phyloP scores from a whole-genome alignment of 2,329 filamentous ascomycete genomes.

The Kalmusia sp. region DNA sequence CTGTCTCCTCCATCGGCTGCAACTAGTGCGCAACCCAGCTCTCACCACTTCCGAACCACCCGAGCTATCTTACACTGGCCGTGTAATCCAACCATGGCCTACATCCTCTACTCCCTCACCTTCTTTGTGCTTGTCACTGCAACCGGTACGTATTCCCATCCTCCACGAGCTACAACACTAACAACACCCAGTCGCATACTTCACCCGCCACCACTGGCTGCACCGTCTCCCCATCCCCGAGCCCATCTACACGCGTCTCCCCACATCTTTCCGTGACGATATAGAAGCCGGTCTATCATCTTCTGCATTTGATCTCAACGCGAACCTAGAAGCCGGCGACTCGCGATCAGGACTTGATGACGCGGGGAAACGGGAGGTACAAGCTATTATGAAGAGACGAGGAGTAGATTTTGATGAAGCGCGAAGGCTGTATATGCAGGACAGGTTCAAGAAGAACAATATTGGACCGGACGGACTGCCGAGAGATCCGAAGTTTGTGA shows the following conservation, averaged over 20 bases:
- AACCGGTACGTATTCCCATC: constrained; percentile 63
- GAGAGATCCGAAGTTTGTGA: constrained; percentile 93
- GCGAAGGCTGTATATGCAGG: constrained; percentile 82
- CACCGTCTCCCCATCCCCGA: constrained; percentile 68
- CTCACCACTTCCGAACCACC: constrained; percentile 23
- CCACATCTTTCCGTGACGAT: constrained; percentile 79
- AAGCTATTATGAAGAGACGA: constrained; percentile 87
- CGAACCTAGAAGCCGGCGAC: constrained; percentile 83
- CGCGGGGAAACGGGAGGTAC: constrained; percentile 79
- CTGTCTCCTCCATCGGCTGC: neutral
- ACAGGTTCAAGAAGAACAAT: constrained; percentile 82
- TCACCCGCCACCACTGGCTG: constrained; percentile 81
- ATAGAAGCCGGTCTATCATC: constrained; percentile 87
- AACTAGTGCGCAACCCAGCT: constrained; percentile 11
- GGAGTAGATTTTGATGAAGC: constrained; percentile 90
- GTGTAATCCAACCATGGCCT: constrained; percentile 66
- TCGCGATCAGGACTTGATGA: constrained; percentile 81
- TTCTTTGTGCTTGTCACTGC: constrained; percentile 74
- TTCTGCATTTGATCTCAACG: constrained; percentile 79
- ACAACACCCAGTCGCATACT: constrained; percentile 68
- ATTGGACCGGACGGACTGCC: constrained; percentile 89
- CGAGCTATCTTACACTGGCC: constrained; percentile 15
- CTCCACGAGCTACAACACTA: constrained; percentile 21
- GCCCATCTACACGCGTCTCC: constrained; percentile 79
- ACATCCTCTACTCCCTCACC: constrained; percentile 79